phyloP scores from a whole-genome alignment of 2,329 filamentous ascomycete species.

The Cytospora piceicola region DNA sequence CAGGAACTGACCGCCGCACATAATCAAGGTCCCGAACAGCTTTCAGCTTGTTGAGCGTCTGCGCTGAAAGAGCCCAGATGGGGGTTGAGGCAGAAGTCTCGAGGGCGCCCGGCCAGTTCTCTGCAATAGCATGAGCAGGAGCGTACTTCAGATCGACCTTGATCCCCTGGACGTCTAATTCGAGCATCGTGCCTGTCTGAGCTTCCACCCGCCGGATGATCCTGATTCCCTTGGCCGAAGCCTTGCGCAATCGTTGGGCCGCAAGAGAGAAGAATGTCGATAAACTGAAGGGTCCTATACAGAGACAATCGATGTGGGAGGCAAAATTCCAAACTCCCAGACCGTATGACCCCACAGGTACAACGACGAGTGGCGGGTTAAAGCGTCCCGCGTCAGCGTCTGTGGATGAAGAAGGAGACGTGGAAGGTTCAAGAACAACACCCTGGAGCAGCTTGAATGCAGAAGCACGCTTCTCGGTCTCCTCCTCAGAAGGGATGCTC shows the following conservation, averaged over 20 bases:
- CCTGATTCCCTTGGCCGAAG: slow-evolving; percentile 47
- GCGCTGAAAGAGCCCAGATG: slow-evolving; percentile 58
- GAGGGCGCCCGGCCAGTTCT: slow-evolving; percentile 55
- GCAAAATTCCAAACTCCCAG: slow-evolving; percentile 63
- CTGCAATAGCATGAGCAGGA: slow-evolving; percentile 57
- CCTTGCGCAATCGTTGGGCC: slow-evolving; percentile 56
- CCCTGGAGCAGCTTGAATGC: slow-evolving; percentile 52
- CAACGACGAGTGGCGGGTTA: slow-evolving; percentile 52
- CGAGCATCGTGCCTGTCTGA: slow-evolving; percentile 65
- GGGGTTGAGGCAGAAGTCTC: slow-evolving; percentile 54
- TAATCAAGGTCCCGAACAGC: slow-evolving; percentile 65
- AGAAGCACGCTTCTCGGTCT: slow-evolving; percentile 46
- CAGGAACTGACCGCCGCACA: slow-evolving; percentile 62
- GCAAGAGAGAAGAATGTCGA: slow-evolving; percentile 65
- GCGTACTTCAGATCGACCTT: slow-evolving; percentile 71
- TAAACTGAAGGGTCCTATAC: slow-evolving; percentile 64
- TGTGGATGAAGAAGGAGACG: slow-evolving; percentile 22
- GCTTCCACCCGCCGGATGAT: slow-evolving; percentile 63
- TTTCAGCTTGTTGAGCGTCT: slow-evolving; percentile 65
- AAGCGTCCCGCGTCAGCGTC: slow-evolving; percentile 32
- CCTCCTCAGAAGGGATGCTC: slow-evolving; percentile 52
- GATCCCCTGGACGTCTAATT: slow-evolving; percentile 60
- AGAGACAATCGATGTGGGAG: slow-evolving; percentile 70
- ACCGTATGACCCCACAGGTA: slow-evolving; percentile 69
- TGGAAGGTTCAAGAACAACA: slow-evolving; percentile 43